Evolutionary conservation across 805 yeast species (phyloP), one percentile per base, ranked within the genome.

Genomic region (Teunomyces gatunensis): DNA sequence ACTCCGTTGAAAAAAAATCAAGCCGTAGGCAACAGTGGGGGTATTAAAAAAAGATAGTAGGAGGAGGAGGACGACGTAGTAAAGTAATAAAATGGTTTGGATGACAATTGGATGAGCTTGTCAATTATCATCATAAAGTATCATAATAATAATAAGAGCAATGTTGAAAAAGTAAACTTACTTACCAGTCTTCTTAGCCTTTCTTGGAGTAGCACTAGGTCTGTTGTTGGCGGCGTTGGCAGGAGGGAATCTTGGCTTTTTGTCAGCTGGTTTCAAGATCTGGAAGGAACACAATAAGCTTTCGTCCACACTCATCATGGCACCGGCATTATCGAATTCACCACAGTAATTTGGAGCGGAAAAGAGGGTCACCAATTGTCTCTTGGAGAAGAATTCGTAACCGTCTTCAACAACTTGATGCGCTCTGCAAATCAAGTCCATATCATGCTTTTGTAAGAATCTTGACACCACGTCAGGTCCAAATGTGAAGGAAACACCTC

Each of bases 401-500:
- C 99, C 99, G 71, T 92, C 99, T 74, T 92, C 99, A 52, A 92
- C 99, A 54, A 92, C 99, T 74, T 92, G 98, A 78, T 92, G 99
- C 41, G 98, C 98, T 68, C 99, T 83, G 75, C 98, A 94, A 61
- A 92, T 91, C 63, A 92, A 82, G 71, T 94, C 98, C 94, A 92
- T 88, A 67, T 92, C 98, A 70, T 92, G 98, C 64, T 90, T 91
- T 68, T 92, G 97, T 67, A 94, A 75, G 68, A 92, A 92, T 71
- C 98, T 80, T 56, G 96, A 87, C 46, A 92, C 98, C 46, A 92
- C 98, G 68, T 92, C 99, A 7, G 98, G 98, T n/a, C 98, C 98
- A 73, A 94, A 92, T n/a, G 98, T 92, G 71, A 91, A 92, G 21
- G 97, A 90, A 52, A 92, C 98, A 65, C 98, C 98, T 73, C 99